Conservation (phyloP, 179 eudicot genomes). For the Pouteria campechiana region DNA sequence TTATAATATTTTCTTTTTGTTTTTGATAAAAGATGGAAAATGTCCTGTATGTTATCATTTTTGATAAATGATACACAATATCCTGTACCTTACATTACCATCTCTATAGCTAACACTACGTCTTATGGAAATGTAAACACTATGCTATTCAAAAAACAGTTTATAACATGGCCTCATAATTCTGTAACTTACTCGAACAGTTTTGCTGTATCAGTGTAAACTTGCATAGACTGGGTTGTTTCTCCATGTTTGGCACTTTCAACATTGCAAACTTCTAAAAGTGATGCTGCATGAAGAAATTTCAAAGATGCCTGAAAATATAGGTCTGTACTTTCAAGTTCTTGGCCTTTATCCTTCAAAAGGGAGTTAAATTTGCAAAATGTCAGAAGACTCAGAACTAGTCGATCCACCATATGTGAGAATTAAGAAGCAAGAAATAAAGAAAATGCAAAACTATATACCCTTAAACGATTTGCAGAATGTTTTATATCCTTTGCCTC, state of each 20-base stretch:
- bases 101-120: no score
- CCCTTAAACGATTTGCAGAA: conserved; percentile 94
- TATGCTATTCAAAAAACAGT: no score
- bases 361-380: conserved; percentile 10
- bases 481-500: conserved; percentile 88
- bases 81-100: no score
- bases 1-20: no score
- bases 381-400: conserved; percentile 4
- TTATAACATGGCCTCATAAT: no score
- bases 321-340: conserved; percentile 43
- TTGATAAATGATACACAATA: no score
- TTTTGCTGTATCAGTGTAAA: conserved; percentile 82
- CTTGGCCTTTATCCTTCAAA: conserved; percentile 52
- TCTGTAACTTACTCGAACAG: conserved; percentile 80
- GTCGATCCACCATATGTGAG: background rate
- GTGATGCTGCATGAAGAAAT: conserved; percentile 84
- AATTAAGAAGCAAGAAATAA: background rate
- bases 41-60: no score
- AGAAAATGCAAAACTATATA: conserved; percentile 11
- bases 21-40: no score
- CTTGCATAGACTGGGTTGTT: conserved; percentile 46
- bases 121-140: no score
- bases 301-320: conserved; percentile 88
- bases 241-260: conserved; percentile 67
- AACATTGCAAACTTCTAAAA: conserved; percentile 54